A percentile compares a stretch with the other conserved stretches of the same genome.
Conservation (phyloP, 2,329 filamentous ascomycete species). For the Arachnomyces sp. region DNA sequence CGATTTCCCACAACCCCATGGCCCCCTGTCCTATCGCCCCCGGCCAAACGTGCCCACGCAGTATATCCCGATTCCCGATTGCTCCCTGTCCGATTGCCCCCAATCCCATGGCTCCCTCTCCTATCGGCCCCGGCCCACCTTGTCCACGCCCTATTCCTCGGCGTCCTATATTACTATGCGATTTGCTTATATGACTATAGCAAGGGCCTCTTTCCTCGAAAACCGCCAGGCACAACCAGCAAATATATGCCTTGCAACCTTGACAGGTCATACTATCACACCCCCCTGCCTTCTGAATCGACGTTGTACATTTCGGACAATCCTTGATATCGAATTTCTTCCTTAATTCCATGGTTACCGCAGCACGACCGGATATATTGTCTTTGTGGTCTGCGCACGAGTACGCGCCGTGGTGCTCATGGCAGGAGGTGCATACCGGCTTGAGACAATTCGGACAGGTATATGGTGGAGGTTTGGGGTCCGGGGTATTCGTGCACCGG, state of each 20-base stretch:
- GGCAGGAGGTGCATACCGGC: constrained; percentile 17
- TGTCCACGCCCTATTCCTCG: too few relatives aligned
- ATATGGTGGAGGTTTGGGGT: constrained; percentile 11
- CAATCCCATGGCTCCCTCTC: too few relatives aligned
- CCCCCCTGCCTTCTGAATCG: constrained; percentile 17
- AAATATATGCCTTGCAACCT: constrained; percentile 16
- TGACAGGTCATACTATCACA: constrained; percentile 15
- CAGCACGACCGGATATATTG: constrained; percentile 13
- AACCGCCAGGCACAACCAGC: constrained; percentile 17
- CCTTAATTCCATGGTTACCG: constrained; percentile 13
- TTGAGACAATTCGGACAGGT: constrained; percentile 31
- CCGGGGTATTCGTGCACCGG: constrained; percentile 16
- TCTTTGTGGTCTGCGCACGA: constrained; percentile 20
- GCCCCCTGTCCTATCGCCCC: too few relatives aligned
- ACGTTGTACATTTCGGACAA: constrained; percentile 18
- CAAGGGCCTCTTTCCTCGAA: constrained; percentile 11
- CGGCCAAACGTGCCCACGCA: too few relatives aligned
- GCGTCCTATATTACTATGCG: too few relatives aligned
- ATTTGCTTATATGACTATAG: constrained; percentile 13
- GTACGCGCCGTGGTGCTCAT: constrained; percentile 13
- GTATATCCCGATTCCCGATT: too few relatives aligned
- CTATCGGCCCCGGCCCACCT: too few relatives aligned
- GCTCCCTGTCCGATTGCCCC: too few relatives aligned
- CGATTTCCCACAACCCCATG: too few relatives aligned
- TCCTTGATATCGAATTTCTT: constrained; percentile 14